Evolutionary conservation across 2,329 filamentous ascomycete genomes (phyloP), one percentile per base, ranked within the genome.

Genomic region (Penicillium sp.): DNA sequence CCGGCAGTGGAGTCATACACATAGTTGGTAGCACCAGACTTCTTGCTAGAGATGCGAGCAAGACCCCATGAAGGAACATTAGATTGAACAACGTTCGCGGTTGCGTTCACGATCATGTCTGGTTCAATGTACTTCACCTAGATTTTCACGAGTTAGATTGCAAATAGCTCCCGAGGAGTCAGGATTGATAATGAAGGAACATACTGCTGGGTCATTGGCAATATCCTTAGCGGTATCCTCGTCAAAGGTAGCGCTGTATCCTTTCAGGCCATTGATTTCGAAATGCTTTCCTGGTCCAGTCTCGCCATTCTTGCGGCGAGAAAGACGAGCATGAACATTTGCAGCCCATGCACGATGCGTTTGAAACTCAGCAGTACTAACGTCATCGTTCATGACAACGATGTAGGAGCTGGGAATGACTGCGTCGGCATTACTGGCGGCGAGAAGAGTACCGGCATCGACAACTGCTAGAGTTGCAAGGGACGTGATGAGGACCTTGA

Each of bases 1-100:
- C 73, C 73, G n/a, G 70, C 71, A 34, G 54, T 64, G 10, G 56
- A 59, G 57, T 76, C 73, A 47, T 74, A 75, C 47, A 62, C 50
- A 54, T 75, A 76, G 51, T 63, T 56, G 16, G 56, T 67, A 54
- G 56, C 55, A 21, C 59, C 54, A 7, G 58, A 6, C 4, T 51
- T 51, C 38, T 52, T 60, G 56, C 67, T 65, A 27, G 69, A 73
- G 40, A 73, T 66, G 45, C 72, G 62, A 39, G 65, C 62, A 24
- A 75, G 65, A n/a, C 72, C 72, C 68, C 67, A 75, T 21, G 69
- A 65, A 38, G 71, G 65, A 40, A 52, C 55, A 31, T 51, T 56
- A 13, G 44, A 4, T 18, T 55, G 53, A 40, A 55, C 48, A 31
- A 51, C 53, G 32, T 55, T 48, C 31, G 1, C 48, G 32, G 39